Evolutionary conservation across 495 filamentous ascomycete species (phyloP), one percentile per base, ranked within the genome.

Genomic region (Venustampulla echinocandica): DNA sequence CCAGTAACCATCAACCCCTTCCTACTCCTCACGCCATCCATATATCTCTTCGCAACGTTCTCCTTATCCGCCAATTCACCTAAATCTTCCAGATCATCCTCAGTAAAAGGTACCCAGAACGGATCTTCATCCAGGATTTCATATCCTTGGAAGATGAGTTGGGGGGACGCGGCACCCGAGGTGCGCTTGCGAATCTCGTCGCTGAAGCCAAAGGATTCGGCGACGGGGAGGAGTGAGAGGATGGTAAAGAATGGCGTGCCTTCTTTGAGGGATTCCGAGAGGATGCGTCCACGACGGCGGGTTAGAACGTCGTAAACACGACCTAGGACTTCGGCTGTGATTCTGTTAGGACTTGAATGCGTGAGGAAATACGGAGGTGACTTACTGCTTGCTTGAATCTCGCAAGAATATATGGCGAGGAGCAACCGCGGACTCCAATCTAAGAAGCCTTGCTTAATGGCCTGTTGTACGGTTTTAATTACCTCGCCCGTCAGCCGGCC

Each of bases 391-490:
- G 90, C 87, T 73, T 97, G 93, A 55, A 98, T 96, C 58, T 96
- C 90, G 61, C 87, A 90, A 44, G 81, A 87, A 68, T 98, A 98
- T 87, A 96, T 96, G n/a, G 92, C 90, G 40, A 96, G 80, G 70
- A 97, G 74, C 22, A 98, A 72, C 1, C 92, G 78, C 0, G 93
- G 90, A 46, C 82, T 89, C 90, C 90, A 98, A 70, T 96, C 93
- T 2, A 95, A 67, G 69, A 97, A 95, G 13, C 82, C 90, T 56
- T 84, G 78, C 14, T 78, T 74, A 52, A 97, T 90, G n/a, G 85
- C 79, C 27, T 86, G 79, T 40, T 87, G 87, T 3, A 89, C 82
- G 1, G 85, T 80, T 58, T 85, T 84, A 64, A 98, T 93, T 13
- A 90, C 76, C 63, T 95, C 92, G 35, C 92, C 89, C 0, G 87